Base-by-base conservation (phyloP, 345 rosid species). In the Dimocarpus longan region DNA sequence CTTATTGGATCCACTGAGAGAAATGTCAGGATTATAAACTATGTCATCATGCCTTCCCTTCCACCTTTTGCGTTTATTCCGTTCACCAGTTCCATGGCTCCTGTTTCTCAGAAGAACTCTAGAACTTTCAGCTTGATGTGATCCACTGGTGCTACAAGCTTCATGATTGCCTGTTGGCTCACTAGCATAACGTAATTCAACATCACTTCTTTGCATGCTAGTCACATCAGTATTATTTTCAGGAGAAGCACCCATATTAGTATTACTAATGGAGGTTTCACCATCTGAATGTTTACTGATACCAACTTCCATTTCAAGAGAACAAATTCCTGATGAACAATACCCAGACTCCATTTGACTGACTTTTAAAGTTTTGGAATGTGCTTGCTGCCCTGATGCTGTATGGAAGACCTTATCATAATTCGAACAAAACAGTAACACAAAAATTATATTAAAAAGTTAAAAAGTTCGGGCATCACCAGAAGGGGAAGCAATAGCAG, bases 61-160 rank as follows among this genome's bases (percentile, higher is more conserved):
- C 99, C 99, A 95, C 76, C 95, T 87, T 87, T 90, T 95, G 22
- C 97, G 98, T 85, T 92, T 93, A 84, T 87, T 89, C 81, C 97
- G 82, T 84, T 95, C 95, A 71, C 91, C 87, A 70, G 77, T 76
- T 76, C 83, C 79, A 82, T 83, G 82, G 73, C 83, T 84, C 83
- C 90, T 91, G 79, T 78, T 85, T 86, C 88, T 89, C 62, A 79
- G 84, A 26, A 81, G 73, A 79, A 82, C 78, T 78, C 82, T 88
- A 11, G 87, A 82, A 77, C 78, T 83, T 82, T 74, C 88, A 70
- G 86, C 82, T 64, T 86, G 88, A 72, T 88, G 87, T 52, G 92
- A 89, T 76, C 89, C 91, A 79, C 98, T 91, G 10, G 93, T 92
- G 92, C 99, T 92, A 85, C 98, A 92, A 81, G 87, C 94, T 86